These are phyloP conservation scores for Penicillium bovifimosum DNA, from an alignment of 495 filamentous ascomycete genomes.

Conservation along the genomic window DNA sequence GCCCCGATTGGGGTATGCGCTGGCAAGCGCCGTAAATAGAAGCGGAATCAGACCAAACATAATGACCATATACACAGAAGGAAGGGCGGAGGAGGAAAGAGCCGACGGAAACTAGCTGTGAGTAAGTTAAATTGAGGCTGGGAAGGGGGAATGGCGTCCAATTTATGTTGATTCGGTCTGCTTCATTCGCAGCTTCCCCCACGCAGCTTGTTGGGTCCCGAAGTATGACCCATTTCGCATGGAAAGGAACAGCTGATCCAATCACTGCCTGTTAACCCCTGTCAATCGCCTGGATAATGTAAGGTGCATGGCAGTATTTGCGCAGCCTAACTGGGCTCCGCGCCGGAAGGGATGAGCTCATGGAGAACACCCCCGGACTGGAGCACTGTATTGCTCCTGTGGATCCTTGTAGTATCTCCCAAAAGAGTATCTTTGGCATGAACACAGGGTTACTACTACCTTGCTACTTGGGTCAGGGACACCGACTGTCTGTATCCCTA, in stretches of 20 bases:
- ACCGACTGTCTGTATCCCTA: conserved; percentile 11
- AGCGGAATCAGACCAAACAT: conserved; percentile 22
- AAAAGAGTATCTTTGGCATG: conserved; percentile 3
- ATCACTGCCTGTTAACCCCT: conserved; percentile 14
- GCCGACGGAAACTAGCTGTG: background rate
- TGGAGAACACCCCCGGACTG: conserved; percentile 7
- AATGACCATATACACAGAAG: background rate
- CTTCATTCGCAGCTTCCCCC: background rate
- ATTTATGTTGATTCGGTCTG: conserved; percentile 20
- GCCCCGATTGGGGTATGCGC: conserved; percentile 47
- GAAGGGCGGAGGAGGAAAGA: background rate
- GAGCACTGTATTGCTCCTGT: conserved; percentile 3
- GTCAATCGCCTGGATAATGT: conserved; percentile 21
- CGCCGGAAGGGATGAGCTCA: conserved; percentile 9
- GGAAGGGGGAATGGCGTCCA: conserved; percentile 4
- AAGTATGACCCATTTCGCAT: conserved; percentile 4
- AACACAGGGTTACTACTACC: conserved; percentile 5
- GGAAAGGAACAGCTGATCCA: conserved; percentile 8
- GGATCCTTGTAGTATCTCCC: conserved; percentile 9
- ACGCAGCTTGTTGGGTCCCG: background rate
- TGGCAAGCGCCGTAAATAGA: conserved; percentile 24
- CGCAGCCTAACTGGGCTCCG: background rate
- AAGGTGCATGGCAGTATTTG: conserved; percentile 28
- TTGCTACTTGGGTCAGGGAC: background rate
- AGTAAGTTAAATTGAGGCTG: conserved; percentile 1